Evolutionary conservation across 192 early-diverging fungal genomes (phyloP), one percentile per base, ranked within the genome.

Genomic region (Podila clonocystis): DNA sequence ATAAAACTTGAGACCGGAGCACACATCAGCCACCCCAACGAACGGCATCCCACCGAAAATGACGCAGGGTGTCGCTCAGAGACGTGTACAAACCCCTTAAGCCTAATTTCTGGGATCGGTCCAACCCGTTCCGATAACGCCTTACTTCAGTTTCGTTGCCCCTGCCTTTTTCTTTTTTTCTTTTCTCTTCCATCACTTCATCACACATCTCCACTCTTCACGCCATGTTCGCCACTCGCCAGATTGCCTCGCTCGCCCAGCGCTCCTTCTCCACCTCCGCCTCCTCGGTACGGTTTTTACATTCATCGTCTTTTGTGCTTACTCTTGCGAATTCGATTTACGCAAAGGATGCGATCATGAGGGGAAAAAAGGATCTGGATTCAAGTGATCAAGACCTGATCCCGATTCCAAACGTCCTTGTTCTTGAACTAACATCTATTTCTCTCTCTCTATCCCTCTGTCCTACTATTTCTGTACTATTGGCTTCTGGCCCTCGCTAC

Each of bases 191-290:
- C 59, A 26, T 61, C 59, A 15, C 24, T 31, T 61, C 59, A 31
- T 61, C 30, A 61, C 58, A 24, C 59, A 61, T 26, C 59, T 30
- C 59, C 30, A 33, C 59, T 55, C 59, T 61, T 61, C 59, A 7
- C 22, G 59, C 59, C 59, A 61, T 61, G 59, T 61, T 61, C 19
- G 59, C 59, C 30, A 31, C 59, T 28, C 59, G 59, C 30, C 59
- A 61, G 59, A 61, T 61, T 33, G 3, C 59, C 59, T 61, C 59
- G 28, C 26, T 61, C 59, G 49, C 49, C 58, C 59, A 62, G 55
- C 86, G 88, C 38, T 68, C 80, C 31, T 89, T 89, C 71, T 85
- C 88, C 64, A 82, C 82, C 57, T 86, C 88, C 33, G 73, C 77
- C 45, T 68, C 70, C 60, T 67, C 84, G 59, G 87, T 88, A 67